Base-by-base conservation (phyloP, 2,329 filamentous ascomycete species). In the Colletotrichum ledebouriae region DNA sequence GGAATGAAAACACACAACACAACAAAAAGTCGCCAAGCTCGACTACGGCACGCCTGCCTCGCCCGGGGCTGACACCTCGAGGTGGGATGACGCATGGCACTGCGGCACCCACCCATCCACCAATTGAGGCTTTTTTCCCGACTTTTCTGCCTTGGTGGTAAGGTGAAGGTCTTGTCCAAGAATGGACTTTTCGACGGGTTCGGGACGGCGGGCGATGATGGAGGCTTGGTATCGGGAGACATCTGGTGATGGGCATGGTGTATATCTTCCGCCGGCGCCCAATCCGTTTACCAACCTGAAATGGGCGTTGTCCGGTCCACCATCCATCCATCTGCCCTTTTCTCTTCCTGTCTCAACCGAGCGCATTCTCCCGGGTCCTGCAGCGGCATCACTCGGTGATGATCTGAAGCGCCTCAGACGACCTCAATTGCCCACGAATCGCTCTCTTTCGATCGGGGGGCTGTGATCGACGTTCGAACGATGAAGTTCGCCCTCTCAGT, bases 61-160 rank as follows among this genome's bases (percentile, higher is more conserved):
- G 65, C 65, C 61, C 65, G 65, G 59, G 65, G 56, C 65, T 68
- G 47, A 65, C 65, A 65, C 55, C 25, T 44, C 41, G 34, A 63
- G 25, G 65, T 44, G 41, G 49, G 46, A 65, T 68, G 65, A 68
- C 65, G 65, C 65, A 68, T 12, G 33, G 20, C 37, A 56, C 59
- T 59, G 47, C 55, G 3, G 25, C 34, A 34, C 12, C 39, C 25
- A 29, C 25, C 25, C 6, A 7, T 22, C 25, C 25, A 29, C 25
- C 25, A 6, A 34, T n/a, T 50, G 39, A 33, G 47, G 22, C 22
- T 50, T 50, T 50, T 29, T 22, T 3, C 22, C 25, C 25, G 34
- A 39, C 17, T 5, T 39, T 39, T 29, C 33, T 34, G 49, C 33
- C 29, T 52, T 52, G 25, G 15, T 39, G 29, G 29, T 29, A 22